Evolutionary conservation across 1,284 basidiomycete genomes (phyloP).

Genomic region (Apiotrichum montevideense): DNA sequence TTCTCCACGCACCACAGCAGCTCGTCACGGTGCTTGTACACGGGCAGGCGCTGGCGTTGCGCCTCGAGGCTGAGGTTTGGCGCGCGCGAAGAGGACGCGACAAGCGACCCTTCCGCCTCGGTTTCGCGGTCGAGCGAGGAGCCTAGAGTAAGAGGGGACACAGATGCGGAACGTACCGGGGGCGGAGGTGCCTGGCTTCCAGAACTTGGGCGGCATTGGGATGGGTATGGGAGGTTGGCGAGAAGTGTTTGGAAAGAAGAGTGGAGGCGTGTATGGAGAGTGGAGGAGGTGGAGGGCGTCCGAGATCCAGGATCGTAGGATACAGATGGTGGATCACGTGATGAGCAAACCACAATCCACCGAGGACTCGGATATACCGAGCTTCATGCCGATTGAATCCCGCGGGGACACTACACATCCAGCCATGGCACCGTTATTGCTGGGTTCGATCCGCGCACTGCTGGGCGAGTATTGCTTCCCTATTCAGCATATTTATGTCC

Average conservation of each 20-base stretch:
- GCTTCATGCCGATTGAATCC: too few relatives aligned
- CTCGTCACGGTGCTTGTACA: conserved; percentile 78
- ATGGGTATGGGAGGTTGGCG: not conserved
- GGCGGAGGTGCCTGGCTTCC: conserved; percentile 64
- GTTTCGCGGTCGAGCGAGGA: conserved; percentile 77
- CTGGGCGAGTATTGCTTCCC: too few relatives aligned
- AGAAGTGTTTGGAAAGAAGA: not conserved
- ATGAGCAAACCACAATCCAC: too few relatives aligned
- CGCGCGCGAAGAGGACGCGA: conserved; percentile 56
- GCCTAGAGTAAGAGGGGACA: conserved; percentile 26
- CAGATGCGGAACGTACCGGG: conserved; percentile 56
- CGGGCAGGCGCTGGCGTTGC: conserved; percentile 74
- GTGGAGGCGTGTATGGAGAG: not conserved
- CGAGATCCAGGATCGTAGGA: too few relatives aligned
- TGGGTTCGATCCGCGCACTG: too few relatives aligned
- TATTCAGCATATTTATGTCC: too few relatives aligned
- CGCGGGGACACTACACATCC: too few relatives aligned
- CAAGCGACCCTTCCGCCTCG: conserved; percentile 63
- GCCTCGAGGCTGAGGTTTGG: conserved; percentile 56
- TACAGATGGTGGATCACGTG: too few relatives aligned
- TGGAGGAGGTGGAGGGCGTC: too few relatives aligned
- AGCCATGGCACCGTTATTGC: too few relatives aligned
- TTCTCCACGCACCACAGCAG: conserved; percentile 78
- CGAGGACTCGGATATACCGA: too few relatives aligned
- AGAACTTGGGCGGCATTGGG: conserved; percentile 45